These are phyloP conservation scores for Ophiosphaerella korrae DNA, from an alignment of 2,329 filamentous ascomycete genomes.

Conservation along the genomic window DNA sequence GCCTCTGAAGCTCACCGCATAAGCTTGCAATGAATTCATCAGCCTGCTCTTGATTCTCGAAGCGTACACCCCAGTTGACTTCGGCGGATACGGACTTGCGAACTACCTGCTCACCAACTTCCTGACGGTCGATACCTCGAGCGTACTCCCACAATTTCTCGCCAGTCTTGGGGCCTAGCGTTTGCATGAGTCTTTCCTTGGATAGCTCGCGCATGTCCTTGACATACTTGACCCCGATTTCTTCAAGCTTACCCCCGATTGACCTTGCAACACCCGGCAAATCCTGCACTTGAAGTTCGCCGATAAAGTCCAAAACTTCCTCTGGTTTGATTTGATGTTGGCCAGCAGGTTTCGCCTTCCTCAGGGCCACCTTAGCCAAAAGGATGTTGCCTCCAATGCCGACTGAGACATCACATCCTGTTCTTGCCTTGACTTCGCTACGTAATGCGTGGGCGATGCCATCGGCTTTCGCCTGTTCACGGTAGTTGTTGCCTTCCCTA, in stretches of 20 bases:
- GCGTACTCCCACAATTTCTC: slow-evolving; percentile 90
- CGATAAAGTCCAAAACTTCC: slow-evolving; percentile 76
- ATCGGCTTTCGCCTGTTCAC: slow-evolving; percentile 80
- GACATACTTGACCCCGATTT: slow-evolving; percentile 80
- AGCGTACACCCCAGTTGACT: slow-evolving; percentile 97
- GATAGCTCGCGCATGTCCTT: slow-evolving; percentile 79
- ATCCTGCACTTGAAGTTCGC: slow-evolving; percentile 75
- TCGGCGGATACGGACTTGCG: slow-evolving; percentile 96
- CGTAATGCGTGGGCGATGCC: slow-evolving; percentile 72
- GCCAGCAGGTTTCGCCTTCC: slow-evolving; percentile 92
- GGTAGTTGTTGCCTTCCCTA: slow-evolving; percentile 71
- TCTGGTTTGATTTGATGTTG: slow-evolving; percentile 88
- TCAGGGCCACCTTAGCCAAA: slow-evolving; percentile 85
- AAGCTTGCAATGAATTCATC: slow-evolving; percentile 89
- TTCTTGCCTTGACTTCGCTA: slow-evolving; percentile 18
- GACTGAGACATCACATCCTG: slow-evolving; percentile 68
- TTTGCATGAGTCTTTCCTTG: slow-evolving; percentile 73
- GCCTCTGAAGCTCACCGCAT: slow-evolving; percentile 80
- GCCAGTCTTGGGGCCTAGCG: slow-evolving; percentile 89
- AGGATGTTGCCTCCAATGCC: slow-evolving; percentile 92
- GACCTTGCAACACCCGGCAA: slow-evolving; percentile 93
- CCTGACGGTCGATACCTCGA: slow-evolving; percentile 80
- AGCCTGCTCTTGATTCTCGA: slow-evolving; percentile 87
- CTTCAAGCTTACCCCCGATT: slow-evolving; percentile 84
- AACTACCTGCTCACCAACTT: slow-evolving; percentile 83